These are phyloP conservation scores for Staphylotrichum longicolle DNA, from an alignment of 495 filamentous ascomycete genomes.

Conservation along the genomic window DNA sequence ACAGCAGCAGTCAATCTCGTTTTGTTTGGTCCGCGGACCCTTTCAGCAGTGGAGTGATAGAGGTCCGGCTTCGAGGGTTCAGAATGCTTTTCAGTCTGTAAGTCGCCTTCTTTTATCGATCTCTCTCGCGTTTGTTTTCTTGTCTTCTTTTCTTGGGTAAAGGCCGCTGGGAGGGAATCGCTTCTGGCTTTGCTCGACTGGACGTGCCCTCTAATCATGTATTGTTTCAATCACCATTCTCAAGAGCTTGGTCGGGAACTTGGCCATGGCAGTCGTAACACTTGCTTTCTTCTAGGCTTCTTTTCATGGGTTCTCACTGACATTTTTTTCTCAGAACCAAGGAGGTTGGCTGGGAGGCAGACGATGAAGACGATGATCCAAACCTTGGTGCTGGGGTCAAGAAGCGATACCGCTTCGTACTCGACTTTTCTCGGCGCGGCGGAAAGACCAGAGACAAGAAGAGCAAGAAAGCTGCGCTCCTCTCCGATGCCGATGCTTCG, in stretches of 20 bases:
- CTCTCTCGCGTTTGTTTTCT: background rate
- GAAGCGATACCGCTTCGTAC: conserved; percentile 9
- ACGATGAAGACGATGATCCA: background rate
- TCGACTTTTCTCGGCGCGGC: conserved; percentile 14
- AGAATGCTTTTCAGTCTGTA: conserved; percentile 16
- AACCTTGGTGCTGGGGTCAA: background rate
- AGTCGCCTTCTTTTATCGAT: background rate
- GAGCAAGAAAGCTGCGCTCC: background rate
- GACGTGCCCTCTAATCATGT: too few species aligned
- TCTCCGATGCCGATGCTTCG: too few species aligned
- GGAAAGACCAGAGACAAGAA: background rate
- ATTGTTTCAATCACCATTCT: too few species aligned
- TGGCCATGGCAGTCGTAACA: too few species aligned
- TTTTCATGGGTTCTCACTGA: background rate
- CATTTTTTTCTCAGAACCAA: conserved; percentile 5
- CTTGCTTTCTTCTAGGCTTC: background rate
- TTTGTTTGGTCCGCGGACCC: background rate
- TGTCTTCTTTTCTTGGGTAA: background rate
- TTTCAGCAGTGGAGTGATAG: background rate
- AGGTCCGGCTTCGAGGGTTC: background rate
- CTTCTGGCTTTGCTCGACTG: too few species aligned
- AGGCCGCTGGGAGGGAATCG: too few species aligned
- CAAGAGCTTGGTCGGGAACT: too few species aligned
- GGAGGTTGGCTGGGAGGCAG: conserved; percentile 13
- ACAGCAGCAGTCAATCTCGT: background rate